Conservation (phyloP, 2,329 filamentous ascomycete genomes). For the Aschersonia sp. region DNA sequence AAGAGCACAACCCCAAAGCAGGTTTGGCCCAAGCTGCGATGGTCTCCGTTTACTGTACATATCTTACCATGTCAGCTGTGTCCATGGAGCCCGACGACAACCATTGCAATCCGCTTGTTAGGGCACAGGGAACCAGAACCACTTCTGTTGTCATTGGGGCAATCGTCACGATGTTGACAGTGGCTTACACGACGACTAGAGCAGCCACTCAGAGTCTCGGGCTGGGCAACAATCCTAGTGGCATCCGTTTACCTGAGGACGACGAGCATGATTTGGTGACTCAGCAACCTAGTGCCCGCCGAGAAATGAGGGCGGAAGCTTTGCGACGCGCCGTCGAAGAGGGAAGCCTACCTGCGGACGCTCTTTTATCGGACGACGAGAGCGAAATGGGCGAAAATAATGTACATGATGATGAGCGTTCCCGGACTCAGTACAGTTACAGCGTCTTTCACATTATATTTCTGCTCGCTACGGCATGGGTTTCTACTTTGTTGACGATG, state of each 20-base stretch:
- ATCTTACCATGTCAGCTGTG: slow-evolving; percentile 93
- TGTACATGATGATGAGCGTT: slow-evolving; percentile 74
- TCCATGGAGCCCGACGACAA: slow-evolving; percentile 96
- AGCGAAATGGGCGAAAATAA: slow-evolving; percentile 48
- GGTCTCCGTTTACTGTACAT: slow-evolving; percentile 96
- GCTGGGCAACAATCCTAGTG: slow-evolving; percentile 38
- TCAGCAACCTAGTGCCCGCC: slow-evolving; percentile 63
- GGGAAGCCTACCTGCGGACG: slow-evolving; percentile 81
- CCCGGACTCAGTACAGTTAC: slow-evolving; percentile 90
- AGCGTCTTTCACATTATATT: slow-evolving; percentile 94
- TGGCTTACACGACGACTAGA: slow-evolving; percentile 93
- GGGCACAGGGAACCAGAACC: slow-evolving; percentile 72
- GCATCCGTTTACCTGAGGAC: slow-evolving; percentile 47
- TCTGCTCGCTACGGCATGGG: slow-evolving; percentile 91
- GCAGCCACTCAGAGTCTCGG: slow-evolving; percentile 84
- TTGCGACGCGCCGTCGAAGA: slow-evolving; percentile 85
- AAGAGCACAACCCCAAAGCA: slow-evolving; percentile 84
- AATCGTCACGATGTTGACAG: slow-evolving; percentile 89
- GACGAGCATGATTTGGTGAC: slow-evolving; percentile 83
- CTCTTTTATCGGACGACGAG: slow-evolving; percentile 61
- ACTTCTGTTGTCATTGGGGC: slow-evolving; percentile 87
- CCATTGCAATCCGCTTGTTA: slow-evolving; percentile 83
- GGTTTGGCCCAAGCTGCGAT: slow-evolving; percentile 95
- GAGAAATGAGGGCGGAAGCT: slow-evolving; percentile 86
- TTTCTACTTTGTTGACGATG: slow-evolving; percentile 73